Percentiles rank a stretch among this genome's conserved stretches.
phyloP scores from a whole-genome alignment of 2,329 filamentous ascomycete species.

The Thyridium curvatum region DNA sequence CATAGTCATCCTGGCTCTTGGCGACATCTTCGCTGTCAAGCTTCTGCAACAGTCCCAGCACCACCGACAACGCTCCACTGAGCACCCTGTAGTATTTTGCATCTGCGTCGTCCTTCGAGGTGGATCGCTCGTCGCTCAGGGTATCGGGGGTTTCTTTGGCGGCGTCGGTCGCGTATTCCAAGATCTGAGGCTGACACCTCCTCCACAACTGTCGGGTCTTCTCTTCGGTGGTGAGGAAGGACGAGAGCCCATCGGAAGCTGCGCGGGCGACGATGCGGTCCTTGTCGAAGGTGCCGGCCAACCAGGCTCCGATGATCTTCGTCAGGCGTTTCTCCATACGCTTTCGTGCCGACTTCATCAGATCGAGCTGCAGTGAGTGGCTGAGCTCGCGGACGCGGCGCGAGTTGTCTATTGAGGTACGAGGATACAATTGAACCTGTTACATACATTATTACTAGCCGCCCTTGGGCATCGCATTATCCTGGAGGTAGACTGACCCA shows the following conservation, averaged over 20 bases:
- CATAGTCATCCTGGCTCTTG: conserved; percentile 56
- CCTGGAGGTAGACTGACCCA: conserved; percentile 58
- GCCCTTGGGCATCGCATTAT: conserved; percentile 17
- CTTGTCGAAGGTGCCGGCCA: conserved; percentile 81
- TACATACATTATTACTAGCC: conserved; percentile 26
- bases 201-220: conserved; percentile 74
- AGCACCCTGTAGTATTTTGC: conserved; percentile 78
- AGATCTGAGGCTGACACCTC: conserved; percentile 71
- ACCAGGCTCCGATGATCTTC: conserved; percentile 78
- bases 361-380: conserved; percentile 63
- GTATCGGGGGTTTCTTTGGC: conserved; percentile 75
- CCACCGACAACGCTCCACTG: conserved; percentile 47
- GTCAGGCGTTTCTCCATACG: conserved; percentile 76
- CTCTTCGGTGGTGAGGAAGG: conserved; percentile 72
- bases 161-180: conserved; percentile 76
- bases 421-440: conserved; percentile 79
- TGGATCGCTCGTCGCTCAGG: conserved; percentile 82
- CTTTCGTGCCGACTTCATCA: conserved; percentile 63
- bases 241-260: conserved; percentile 69
- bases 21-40: conserved; percentile 45
- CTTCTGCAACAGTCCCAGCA: conserved; percentile 45
- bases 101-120: conserved; percentile 76
- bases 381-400: conserved; percentile 83
- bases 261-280: conserved; percentile 71
- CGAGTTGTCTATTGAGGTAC: conserved; percentile 82